A percentile compares a stretch with the other conserved stretches of the same genome.
Evolutionary conservation across 306 rosid genomes (phyloP).

Genomic region (Arachis hypogaea): DNA sequence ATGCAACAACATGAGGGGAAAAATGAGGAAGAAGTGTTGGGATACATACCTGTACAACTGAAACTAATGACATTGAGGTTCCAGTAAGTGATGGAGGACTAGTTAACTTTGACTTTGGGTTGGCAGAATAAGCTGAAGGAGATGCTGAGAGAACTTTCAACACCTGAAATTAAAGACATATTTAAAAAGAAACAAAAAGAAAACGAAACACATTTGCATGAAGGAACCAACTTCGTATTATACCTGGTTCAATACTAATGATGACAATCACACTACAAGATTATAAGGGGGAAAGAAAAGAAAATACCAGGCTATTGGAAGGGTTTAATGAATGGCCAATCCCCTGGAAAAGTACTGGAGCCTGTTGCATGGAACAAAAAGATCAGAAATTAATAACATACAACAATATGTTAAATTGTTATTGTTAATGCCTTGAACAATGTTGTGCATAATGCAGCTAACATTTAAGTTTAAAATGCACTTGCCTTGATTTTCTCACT

Average conservation of each 20-base stretch:
- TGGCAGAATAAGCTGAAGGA: slow-evolving; percentile 88
- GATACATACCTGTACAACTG: slow-evolving; percentile 84
- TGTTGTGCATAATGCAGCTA: slow-evolving; percentile 23
- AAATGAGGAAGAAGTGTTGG: slow-evolving; percentile 3
- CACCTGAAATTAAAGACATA: slow-evolving; percentile 57
- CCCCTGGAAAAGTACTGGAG: slow-evolving; percentile 96
- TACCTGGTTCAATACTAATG: slow-evolving; percentile 22
- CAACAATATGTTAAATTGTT: neutral
- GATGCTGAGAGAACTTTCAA: slow-evolving; percentile 90
- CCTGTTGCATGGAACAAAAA: slow-evolving; percentile 60
- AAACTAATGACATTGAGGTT: slow-evolving; percentile 82
- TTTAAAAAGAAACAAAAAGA: neutral
- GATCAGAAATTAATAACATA: slow-evolving; percentile 33
- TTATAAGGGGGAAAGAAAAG: neutral
- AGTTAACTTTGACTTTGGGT: slow-evolving; percentile 77
- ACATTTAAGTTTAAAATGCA: slow-evolving; percentile 26
- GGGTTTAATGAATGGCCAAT: slow-evolving; percentile 88
- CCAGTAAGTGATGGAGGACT: slow-evolving; percentile 92
- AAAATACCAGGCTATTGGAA: slow-evolving; percentile 83
- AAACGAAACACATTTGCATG: neutral
- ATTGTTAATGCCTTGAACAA: slow-evolving; percentile 3
- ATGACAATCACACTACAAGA: neutral
- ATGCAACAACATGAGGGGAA: neutral
- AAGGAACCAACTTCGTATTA: slow-evolving; percentile 31
- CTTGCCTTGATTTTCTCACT: slow-evolving; percentile 80